Base-by-base conservation (phyloP, 108 stramenopile species). In the Pseudonitzschia delicatissima region DNA sequence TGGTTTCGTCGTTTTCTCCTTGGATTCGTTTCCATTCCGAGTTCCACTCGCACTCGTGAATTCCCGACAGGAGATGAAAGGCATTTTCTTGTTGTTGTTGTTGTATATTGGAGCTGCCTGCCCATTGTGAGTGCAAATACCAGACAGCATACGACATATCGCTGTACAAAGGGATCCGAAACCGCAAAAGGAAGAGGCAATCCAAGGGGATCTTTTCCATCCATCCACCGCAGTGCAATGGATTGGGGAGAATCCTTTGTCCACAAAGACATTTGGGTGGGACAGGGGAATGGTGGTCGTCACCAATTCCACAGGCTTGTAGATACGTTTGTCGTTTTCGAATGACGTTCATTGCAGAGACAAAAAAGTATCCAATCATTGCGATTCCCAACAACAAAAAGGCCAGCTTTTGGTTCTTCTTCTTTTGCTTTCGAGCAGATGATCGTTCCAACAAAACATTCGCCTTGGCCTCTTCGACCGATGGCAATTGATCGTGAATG, bases 1-100 rank as follows among this genome's bases (percentile, higher is more conserved):
- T 31, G 9, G 23, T 27, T 28, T n/a, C 32, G 47, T 37, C 39
- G 33, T 21, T 32, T 15, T 47, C 29, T 12, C 31, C 34, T 15
- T 55, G 61, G 4, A n/a, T 26, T 37, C 49, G 69, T 23, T 48
- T 63, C 49, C 49, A 71, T n/a, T 53, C 21, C 7, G 61, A 21
- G 23, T 73, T 53, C 72, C 72, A 73, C 4, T 42, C 37, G 28
- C 72, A 73, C 23, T 63, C 72, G 31, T 63, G 63, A 34, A 31
- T 5, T 13, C 31, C 65, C 17, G 64, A 61, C 11, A 73, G 42
- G 2, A 72, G 51, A 45, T 50, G 8, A 2, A 66, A 29, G 12
- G 57, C 17, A n/a, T 40, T 33, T 36, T 33, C 31, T 40, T 7
- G 15, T 25, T 0, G 9, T 21, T 47, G 13, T 40, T 34, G 33